Base-by-base conservation (phyloP, 2,329 filamentous ascomycete genomes). In the Trichoderma citrinoviride region DNA sequence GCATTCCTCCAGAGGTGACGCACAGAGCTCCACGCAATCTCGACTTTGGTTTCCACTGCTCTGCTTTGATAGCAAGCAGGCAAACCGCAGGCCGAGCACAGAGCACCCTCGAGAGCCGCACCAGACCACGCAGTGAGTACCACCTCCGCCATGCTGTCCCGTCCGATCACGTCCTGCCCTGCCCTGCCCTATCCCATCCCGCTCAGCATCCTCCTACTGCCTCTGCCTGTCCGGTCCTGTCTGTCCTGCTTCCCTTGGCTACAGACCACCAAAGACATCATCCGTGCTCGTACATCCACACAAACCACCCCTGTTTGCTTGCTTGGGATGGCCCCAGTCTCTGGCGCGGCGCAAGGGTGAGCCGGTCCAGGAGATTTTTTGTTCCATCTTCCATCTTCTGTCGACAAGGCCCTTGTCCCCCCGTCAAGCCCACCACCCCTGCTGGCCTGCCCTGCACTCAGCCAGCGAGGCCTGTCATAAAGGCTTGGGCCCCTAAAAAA, bases 401-500 rank as follows among this genome's bases (percentile, higher is more conserved):
- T 54, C 27, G 50, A 62, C 53, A 54, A 43, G 52, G 33, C 33
- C 40, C 44, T 44, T 49, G 56, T n/a, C n/a, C 56, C 55, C 55
- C 43, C 33, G 43, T 40, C 43, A 60, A 49, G 29, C 43, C 43
- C 49, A 15, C n/a, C 40, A 53, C 40, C 60, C 60, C 57, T 62
- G 49, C 57, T 29, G 29, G 33, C 19, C 47, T 65, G 57, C 56
- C 46, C 64, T 65, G 60, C 66, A 61, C 54, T 44, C 55, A 53
- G 33, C 63, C 46, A 56, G 44, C 58, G 40, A 53, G 27, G 47
- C 64, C 64, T 63, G 64, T 62, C 64, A 56, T 65, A 63, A 65
- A 68, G 63, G 63, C 67, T 62, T 67, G 67, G 67, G 64, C 67
- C 66, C 67, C 67, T 68, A 68, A 68, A 68, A 65, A 61, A 53